These are phyloP conservation scores for Phytophthora sp. DNA, from an alignment of 352 stramenopile species.

Conservation along the genomic window DNA sequence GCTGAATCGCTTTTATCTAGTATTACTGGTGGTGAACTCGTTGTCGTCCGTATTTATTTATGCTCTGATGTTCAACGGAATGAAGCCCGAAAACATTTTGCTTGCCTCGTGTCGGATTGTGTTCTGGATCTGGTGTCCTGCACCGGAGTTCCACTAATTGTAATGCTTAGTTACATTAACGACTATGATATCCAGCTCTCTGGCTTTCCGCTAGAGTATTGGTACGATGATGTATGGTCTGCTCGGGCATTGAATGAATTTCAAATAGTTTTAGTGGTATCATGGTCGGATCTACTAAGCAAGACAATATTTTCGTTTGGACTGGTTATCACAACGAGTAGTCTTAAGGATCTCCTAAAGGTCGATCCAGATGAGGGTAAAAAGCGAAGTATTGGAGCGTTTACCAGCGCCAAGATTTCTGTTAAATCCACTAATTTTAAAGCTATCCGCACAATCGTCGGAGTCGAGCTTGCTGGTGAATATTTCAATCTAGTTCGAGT, in stretches of 20 bases:
- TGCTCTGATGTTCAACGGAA: conserved; percentile 5
- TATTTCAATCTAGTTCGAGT: no score
- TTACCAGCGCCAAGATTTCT: no score
- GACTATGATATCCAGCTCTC: conserved; percentile 17
- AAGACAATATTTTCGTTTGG: conserved; percentile 26
- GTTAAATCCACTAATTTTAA: no score
- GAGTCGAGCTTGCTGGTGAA: no score
- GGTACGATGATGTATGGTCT: conserved; percentile 40
- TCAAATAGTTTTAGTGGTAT: conserved; percentile 35
- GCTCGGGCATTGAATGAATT: conserved; percentile 28
- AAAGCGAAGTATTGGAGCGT: no score
- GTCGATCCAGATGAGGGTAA: no score
- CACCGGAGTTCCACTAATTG: conserved; percentile 23
- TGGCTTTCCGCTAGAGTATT: conserved; percentile 27
- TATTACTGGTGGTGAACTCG: conserved; percentile 29
- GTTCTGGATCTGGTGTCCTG: conserved; percentile 38
- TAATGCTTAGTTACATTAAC: conserved; percentile 25
- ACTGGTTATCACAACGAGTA: conserved; percentile 5
- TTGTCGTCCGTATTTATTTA: conserved; percentile 32
- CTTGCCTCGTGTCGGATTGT: conserved; percentile 34
- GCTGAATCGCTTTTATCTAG: conserved; percentile 34
- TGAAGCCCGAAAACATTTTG: conserved; percentile 27
- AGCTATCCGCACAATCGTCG: no score
- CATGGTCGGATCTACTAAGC: conserved; percentile 31
- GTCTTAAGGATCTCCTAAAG: conserved; percentile 17